phyloP scores from a whole-genome alignment of 768 basidiomycete species.

The Termitomyces sp. region DNA sequence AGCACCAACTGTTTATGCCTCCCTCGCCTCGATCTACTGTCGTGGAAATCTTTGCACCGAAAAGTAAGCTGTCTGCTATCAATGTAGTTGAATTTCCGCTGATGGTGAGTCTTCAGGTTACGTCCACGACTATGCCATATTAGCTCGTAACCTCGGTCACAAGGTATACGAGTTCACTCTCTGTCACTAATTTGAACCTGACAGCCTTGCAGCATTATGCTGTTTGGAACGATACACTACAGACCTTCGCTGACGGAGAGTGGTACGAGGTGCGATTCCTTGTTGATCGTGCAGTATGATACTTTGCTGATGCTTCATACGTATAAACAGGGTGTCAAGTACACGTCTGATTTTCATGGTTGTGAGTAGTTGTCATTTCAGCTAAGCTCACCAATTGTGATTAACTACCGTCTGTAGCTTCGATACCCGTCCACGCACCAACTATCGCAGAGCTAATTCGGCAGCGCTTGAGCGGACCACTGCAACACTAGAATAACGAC shows the following conservation, averaged over 20 bases:
- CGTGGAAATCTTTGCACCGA: conserved; percentile 64
- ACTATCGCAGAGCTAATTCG: conserved; percentile 4
- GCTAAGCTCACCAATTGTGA: not conserved
- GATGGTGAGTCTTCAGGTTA: conserved; percentile 21
- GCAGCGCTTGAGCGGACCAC: not conserved
- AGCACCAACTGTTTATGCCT: conserved; percentile 68
- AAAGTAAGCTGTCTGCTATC: conserved; percentile 27
- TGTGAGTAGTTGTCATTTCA: not conserved
- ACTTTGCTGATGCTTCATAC: not conserved
- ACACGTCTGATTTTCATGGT: conserved; percentile 2
- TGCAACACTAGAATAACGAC: not conserved
- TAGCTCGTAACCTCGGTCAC: conserved; percentile 40
- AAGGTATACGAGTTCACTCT: conserved; percentile 17
- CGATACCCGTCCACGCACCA: conserved; percentile 7
- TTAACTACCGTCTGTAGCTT: not conserved
- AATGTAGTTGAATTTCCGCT: not conserved
- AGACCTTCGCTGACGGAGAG: conserved; percentile 25
- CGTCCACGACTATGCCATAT: conserved; percentile 35
- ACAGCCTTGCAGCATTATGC: conserved; percentile 43
- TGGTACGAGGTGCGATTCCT: conserved; percentile 21
- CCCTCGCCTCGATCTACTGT: conserved; percentile 54
- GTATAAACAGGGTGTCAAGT: not conserved
- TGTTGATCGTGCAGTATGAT: too few relatives aligned
- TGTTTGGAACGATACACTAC: conserved; percentile 62
- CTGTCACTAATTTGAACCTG: not conserved